These are phyloP conservation scores for Mytilinidion resinicola DNA, from an alignment of 495 filamentous ascomycete species.

Conservation along the genomic window DNA sequence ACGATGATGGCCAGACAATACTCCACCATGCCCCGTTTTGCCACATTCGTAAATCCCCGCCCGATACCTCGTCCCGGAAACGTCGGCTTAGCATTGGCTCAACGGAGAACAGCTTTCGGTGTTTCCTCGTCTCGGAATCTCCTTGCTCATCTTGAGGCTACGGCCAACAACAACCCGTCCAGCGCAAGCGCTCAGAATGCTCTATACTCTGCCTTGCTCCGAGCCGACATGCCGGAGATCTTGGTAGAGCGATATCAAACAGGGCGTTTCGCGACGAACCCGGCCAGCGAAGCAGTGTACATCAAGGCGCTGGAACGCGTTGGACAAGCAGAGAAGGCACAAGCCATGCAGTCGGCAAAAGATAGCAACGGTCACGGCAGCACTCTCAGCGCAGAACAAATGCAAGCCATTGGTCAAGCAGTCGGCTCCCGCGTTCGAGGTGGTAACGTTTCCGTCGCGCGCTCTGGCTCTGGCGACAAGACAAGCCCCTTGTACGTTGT, in stretches of 20 bases:
- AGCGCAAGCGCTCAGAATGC: slow-evolving; percentile 82
- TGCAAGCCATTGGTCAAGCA: slow-evolving; percentile 78
- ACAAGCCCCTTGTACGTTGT: slow-evolving; percentile 84
- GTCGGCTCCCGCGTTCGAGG: slow-evolving; percentile 69
- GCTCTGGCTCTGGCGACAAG: slow-evolving; percentile 60
- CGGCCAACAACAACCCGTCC: slow-evolving; percentile 83
- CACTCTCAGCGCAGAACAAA: slow-evolving; percentile 53
- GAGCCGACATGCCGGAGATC: slow-evolving; percentile 86
- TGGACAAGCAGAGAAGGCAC: slow-evolving; percentile 48
- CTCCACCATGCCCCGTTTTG: slow-evolving; percentile 17
- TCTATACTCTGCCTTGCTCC: slow-evolving; percentile 87
- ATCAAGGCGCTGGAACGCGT: slow-evolving; percentile 64
- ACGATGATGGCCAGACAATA: slow-evolving; percentile 18
- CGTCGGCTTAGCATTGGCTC: slow-evolving; percentile 21
- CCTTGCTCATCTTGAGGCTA: slow-evolving; percentile 70
- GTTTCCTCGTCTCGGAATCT: slow-evolving; percentile 51
- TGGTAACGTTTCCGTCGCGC: slow-evolving; percentile 54
- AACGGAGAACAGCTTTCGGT: slow-evolving; percentile 46
- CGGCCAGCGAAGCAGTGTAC: slow-evolving; percentile 66
- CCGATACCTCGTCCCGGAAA: slow-evolving; percentile 10
- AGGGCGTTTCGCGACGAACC: slow-evolving; percentile 73
- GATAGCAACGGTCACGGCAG: slow-evolving; percentile 32
- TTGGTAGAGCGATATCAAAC: slow-evolving; percentile 82
- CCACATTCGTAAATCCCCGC: slow-evolving; percentile 13
- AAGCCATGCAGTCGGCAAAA: slow-evolving; percentile 19